Percentiles rank a stretch among this genome's conserved stretches.
phyloP scores from a whole-genome alignment of 2,329 filamentous ascomycete genomes.

The Cryphonectria parasitica region DNA sequence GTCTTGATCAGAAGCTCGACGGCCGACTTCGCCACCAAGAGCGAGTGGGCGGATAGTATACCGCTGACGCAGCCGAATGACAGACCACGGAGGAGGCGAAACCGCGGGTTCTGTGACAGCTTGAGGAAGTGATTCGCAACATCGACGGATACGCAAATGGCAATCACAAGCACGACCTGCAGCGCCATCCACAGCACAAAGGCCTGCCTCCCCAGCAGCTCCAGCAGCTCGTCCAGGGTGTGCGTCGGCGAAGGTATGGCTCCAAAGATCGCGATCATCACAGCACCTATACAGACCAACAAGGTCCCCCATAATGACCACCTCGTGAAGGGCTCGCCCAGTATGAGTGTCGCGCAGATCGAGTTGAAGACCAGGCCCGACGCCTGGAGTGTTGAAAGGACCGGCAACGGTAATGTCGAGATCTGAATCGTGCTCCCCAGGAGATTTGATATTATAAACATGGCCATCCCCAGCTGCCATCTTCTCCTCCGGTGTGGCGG shows the following conservation, averaged over 20 bases:
- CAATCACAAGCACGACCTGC: constrained; percentile 73
- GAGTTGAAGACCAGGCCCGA: constrained; percentile 98
- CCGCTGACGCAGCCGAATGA: constrained; percentile 89
- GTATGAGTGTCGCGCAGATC: constrained; percentile 90
- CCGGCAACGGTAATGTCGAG: constrained; percentile 89
- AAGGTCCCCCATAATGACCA: constrained; percentile 91
- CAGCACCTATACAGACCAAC: constrained; percentile 84
- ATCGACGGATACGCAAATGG: constrained; percentile 67
- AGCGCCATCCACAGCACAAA: constrained; percentile 90
- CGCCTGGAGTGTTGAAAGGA: constrained; percentile 92
- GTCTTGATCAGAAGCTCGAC: constrained; percentile 92
- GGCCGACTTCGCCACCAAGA: constrained; percentile 93
- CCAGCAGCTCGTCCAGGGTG: constrained; percentile 78
- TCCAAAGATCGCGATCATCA: constrained; percentile 91
- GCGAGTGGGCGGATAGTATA: constrained; percentile 88
- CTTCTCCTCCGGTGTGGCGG: constrained; percentile 87
- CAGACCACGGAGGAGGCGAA: constrained; percentile 80
- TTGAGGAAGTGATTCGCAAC: constrained; percentile 55
- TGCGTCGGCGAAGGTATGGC: constrained; percentile 93
- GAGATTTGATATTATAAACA: constrained; percentile 95
- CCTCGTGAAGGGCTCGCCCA: constrained; percentile 90
- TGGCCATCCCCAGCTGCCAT: constrained; percentile 97
- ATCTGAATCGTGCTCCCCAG: constrained; percentile 97
- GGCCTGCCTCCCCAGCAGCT: constrained; percentile 70
- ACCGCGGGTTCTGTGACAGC: constrained; percentile 63